Evolutionary conservation across 495 filamentous ascomycete species (phyloP), one percentile per base, ranked within the genome.

Genomic region (Aspergillus mulundensis): DNA sequence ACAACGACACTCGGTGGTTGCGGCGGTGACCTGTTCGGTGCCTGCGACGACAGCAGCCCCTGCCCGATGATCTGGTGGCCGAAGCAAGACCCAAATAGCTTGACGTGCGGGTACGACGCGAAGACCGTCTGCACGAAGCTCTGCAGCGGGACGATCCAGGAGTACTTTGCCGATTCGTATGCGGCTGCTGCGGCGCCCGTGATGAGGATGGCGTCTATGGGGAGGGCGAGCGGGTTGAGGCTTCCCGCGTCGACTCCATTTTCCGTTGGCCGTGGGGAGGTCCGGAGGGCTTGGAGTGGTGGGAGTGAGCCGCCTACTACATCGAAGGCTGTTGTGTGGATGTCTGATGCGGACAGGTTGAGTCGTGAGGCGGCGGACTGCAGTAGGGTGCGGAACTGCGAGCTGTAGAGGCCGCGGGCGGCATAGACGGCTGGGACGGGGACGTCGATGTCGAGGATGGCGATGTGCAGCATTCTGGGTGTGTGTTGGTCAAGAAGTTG

Each of bases 81-180:
- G 59, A 80, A 80, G 58, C 75, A 80, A 18, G 75, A 74, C 12
- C 77, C 75, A 54, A 79, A 78, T 7, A 78, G 63, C 57, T 70
- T 73, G 12, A 83, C 67, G 8, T 67, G 50, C 0, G 78, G 77
- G 51, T 69, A 76, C 0, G 69, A 38, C 0, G 11, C 38, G 59
- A 75, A 72, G 45, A 76, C 70, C 7, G 46, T 67, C 19, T 60
- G 59, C 18, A 77, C 63, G 54, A 63, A 76, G 0, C 53, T 47
- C 32, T 66, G 46, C 3, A 77, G 57, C 3, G 59, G 39, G 2
- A 24, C 21, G 38, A 77, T 71, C 74, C 74, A 77, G 6, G 71
- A 64, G 15, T 66, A 16, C 7, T 59, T 58, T 21, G 42, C 47
- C 0, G 51, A 36, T 23, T 72, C 69, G 56, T 76, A 75, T 8